These are phyloP conservation scores for Lyophyllum semitale DNA, from an alignment of 768 basidiomycete genomes.

Conservation along the genomic window DNA sequence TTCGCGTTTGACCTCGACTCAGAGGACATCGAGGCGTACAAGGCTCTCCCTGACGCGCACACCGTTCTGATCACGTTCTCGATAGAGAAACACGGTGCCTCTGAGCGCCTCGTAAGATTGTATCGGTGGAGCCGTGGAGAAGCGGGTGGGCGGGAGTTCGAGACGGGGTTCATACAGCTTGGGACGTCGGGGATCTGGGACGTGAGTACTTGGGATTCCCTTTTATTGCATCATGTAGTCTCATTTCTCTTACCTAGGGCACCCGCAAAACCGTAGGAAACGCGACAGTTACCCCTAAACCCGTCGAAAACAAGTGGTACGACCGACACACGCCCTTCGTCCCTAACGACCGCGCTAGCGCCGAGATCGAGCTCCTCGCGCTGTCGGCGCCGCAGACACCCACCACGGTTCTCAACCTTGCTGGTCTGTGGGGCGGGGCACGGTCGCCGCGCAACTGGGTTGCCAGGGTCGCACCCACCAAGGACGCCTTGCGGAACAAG, in stretches of 20 bases:
- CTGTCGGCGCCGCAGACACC: slow-evolving; percentile 34
- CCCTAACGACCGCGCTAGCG: slow-evolving; percentile 44
- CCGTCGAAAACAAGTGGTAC: slow-evolving; percentile 39
- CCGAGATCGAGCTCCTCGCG: slow-evolving; percentile 57
- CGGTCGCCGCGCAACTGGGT: slow-evolving; percentile 55
- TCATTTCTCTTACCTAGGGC: slow-evolving; percentile 13
- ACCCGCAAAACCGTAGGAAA: slow-evolving; percentile 6
- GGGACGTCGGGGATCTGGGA: slow-evolving; percentile 66
- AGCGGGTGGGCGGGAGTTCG: slow-evolving; percentile 6
- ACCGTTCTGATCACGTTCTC: slow-evolving; percentile 63
- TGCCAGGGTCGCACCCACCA: slow-evolving; percentile 51
- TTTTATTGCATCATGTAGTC: no score
- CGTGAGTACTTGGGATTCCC: no score
- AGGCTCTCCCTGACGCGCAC: slow-evolving; percentile 49
- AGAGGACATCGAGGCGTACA: slow-evolving; percentile 44
- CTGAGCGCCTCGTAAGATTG: slow-evolving; percentile 44
- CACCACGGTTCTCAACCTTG: slow-evolving; percentile 61
- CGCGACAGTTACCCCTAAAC: slow-evolving; percentile 7
- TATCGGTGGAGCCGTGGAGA: slow-evolving; percentile 40
- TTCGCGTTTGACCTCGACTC: slow-evolving; percentile 58
- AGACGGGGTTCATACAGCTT: slow-evolving; percentile 56
- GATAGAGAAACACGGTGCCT: slow-evolving; percentile 47
- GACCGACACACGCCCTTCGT: slow-evolving; percentile 53
- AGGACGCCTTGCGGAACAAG: slow-evolving; percentile 52
- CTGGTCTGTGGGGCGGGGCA: slow-evolving; percentile 63